Evolutionary conservation across 257 asterid species (phyloP), one percentile per base, ranked within the genome.

Genomic region (Forsythia suspensa): DNA sequence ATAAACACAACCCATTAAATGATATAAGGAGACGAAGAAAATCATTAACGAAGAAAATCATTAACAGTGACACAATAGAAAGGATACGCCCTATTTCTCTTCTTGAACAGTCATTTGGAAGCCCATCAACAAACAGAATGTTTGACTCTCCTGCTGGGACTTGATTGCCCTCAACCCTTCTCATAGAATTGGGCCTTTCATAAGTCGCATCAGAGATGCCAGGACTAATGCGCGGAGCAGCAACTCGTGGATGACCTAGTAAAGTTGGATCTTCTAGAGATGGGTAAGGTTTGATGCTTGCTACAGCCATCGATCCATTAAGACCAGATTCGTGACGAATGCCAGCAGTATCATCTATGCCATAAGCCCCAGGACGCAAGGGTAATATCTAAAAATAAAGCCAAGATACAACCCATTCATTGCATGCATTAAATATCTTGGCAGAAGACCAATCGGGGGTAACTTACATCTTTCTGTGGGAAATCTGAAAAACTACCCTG

Each of bases 61-160:
- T 38, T 36, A 75, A 9, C 43, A 29, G 36, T 29, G 57, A 71
- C n/a, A 55, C 20, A 75, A 42, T 5, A 41, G 75, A 59, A 85
- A 85, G 94, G 96, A 92, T 92, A 92, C 97, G 94, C 13, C 97
- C 96, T 63, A 92, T 80, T 90, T 92, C 94, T 85, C 97, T 89
- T 84, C 97, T 92, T 74, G 94, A 77, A 83, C 91, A 86, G 80
- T 90, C 96, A 44, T 90, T 90, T 52, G 97, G 97, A 84, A 92
- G 96, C 77, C 93, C 94, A 69, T 92, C 94, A 74, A 92, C 91
- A 70, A 92, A 90, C 72, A 90, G 86, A 83, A 92, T 70, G 81
- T 90, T 90, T 8, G 97, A 90, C 40, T 88, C 92, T 57, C 74
- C 84, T 15, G 42, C 85, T 59, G 87, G 67, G 82, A 20, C 85